Percentiles rank a stretch among this genome's conserved stretches.
phyloP scores from a whole-genome alignment of 2,329 filamentous ascomycete species.

The Microdochium nivale region DNA sequence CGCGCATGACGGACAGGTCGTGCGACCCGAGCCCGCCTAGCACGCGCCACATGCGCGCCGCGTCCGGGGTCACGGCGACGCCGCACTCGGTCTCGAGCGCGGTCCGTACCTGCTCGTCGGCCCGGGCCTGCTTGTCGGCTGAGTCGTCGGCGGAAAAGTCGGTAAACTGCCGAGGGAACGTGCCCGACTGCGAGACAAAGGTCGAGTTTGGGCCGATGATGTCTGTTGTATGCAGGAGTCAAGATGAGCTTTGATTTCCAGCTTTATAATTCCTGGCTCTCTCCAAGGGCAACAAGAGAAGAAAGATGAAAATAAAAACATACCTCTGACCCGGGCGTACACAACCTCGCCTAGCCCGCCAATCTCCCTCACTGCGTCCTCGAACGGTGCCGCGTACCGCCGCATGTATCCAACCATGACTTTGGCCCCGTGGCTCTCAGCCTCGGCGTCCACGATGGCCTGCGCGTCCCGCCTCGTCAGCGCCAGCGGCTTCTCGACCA shows the following conservation, averaged over 20 bases:
- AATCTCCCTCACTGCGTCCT: constrained; percentile 39
- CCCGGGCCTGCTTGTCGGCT: constrained; percentile 13
- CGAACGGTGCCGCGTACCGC: constrained; percentile 43
- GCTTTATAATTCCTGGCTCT: no score
- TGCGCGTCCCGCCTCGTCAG: constrained; percentile 32
- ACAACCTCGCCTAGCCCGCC: constrained; percentile 33
- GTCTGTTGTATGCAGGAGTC: no score
- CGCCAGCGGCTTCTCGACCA: constrained; percentile 47
- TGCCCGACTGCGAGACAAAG: constrained; percentile 39
- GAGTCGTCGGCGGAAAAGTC: constrained; percentile 21
- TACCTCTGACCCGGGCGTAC: constrained; percentile 34
- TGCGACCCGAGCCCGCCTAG: constrained; percentile 42
- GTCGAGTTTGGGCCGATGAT: constrained; percentile 45
- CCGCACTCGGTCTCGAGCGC: not conserved
- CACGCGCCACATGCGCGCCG: constrained; percentile 26
- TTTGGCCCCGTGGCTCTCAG: constrained; percentile 26
- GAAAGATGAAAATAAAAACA: constrained; percentile 12
- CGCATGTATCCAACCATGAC: constrained; percentile 51
- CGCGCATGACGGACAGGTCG: constrained; percentile 45
- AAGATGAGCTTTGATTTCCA: no score
- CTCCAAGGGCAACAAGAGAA: not conserved
- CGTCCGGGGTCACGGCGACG: not conserved
- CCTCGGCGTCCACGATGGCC: constrained; percentile 37
- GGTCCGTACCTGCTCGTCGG: not conserved
- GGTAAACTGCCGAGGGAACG: constrained; percentile 31